phyloP scores from a whole-genome alignment of 768 basidiomycete species.

The Grammothele lineata region DNA sequence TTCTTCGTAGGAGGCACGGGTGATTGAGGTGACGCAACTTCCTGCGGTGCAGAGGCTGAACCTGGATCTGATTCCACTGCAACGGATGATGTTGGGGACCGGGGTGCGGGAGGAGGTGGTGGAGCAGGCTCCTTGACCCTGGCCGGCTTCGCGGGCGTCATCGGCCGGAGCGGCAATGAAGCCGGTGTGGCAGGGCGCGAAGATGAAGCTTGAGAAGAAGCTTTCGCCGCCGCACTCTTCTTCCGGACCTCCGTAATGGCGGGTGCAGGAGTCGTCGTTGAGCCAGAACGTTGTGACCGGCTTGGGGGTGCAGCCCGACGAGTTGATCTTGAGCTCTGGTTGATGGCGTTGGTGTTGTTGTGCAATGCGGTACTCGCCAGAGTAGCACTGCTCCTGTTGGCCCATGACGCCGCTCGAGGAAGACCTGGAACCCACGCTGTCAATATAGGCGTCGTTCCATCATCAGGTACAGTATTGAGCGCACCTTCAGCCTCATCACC shows the following conservation, averaged over 20 bases:
- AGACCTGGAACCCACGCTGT: constrained; percentile 36
- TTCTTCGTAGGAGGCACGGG: constrained; percentile 35
- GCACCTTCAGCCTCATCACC: constrained; percentile 55
- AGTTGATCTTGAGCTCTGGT: constrained; percentile 16
- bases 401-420: constrained; percentile 54
- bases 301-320: constrained; percentile 24
- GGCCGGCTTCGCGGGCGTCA: constrained; percentile 41
- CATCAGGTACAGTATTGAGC: constrained; percentile 4
- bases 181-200: constrained; percentile 61
- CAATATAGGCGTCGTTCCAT: no score
- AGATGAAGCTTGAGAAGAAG: constrained; percentile 44
- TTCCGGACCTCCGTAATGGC: constrained; percentile 13
- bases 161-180: constrained; percentile 34
- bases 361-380: constrained; percentile 24
- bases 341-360: constrained; percentile 22
- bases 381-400: constrained; percentile 25
- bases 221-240: constrained; percentile 37
- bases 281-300: constrained; percentile 44
- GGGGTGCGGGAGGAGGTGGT: constrained; percentile 31
- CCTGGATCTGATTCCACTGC: constrained; percentile 48
- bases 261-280: constrained; percentile 23
- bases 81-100: constrained; percentile 44
- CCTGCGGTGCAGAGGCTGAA: constrained; percentile 38
- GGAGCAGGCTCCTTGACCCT: constrained; percentile 8
- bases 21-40: constrained; percentile 32